phyloP scores from a whole-genome alignment of 2,329 filamentous ascomycete species.

The Sclerotinia minor region DNA sequence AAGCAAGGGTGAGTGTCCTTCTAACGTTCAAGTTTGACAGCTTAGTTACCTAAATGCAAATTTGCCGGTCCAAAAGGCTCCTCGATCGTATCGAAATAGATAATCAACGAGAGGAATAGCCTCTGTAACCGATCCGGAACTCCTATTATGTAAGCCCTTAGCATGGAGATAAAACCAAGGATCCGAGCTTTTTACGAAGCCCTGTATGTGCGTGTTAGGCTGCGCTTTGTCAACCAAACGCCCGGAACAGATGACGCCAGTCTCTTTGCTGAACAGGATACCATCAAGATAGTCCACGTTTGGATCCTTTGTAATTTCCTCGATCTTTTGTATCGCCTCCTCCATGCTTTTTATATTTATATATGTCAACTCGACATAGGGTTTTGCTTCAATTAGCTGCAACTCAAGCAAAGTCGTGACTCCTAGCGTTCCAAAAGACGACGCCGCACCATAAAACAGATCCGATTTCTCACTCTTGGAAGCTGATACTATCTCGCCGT shows the following conservation, averaged over 20 bases:
- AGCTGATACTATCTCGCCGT: conserved; percentile 54
- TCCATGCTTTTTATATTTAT: conserved; percentile 46
- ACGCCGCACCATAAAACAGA: conserved; percentile 59
- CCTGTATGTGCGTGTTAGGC: neutral
- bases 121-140: conserved; percentile 42
- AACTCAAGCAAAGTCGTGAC: conserved; percentile 61
- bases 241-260: conserved; percentile 56
- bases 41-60: conserved; percentile 51
- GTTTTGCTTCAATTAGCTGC: conserved; percentile 53
- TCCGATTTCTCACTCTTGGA: conserved; percentile 51
- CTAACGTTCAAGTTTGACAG: neutral
- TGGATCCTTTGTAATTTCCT: conserved; percentile 36
- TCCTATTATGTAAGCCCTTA: conserved; percentile 34
- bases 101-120: conserved; percentile 52
- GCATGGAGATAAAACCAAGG: conserved; percentile 68
- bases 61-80: conserved; percentile 66
- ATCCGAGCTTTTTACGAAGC: conserved; percentile 43
- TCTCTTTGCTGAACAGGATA: conserved; percentile 50
- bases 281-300: conserved; percentile 60
- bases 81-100: conserved; percentile 63
- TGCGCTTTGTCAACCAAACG: conserved; percentile 44
- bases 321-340: conserved; percentile 47
- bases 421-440: conserved; percentile 60
- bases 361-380: conserved; percentile 57
- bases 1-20: neutral